A percentile compares a stretch with the other conserved stretches of the same genome.
Evolutionary conservation across 2,329 filamentous ascomycete species (phyloP).

Genomic region (Paracoccidioides brasiliensis): DNA sequence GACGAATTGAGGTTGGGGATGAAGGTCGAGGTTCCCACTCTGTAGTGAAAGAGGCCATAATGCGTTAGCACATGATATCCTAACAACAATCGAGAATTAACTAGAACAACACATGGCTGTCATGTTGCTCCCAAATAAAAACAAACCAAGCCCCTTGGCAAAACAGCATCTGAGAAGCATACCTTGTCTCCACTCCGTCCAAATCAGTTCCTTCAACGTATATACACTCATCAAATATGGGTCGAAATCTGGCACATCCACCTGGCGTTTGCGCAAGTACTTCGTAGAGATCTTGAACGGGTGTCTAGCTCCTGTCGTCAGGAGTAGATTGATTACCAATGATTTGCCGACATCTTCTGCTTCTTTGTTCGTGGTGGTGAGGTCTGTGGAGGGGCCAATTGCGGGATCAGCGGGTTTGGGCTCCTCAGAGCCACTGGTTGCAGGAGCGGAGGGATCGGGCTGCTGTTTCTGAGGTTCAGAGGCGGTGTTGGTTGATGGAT

Average conservation of each 20-base stretch:
- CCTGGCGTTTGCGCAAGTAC: constrained; percentile 69
- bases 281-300: constrained; percentile 82
- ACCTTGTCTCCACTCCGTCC: constrained; percentile 79
- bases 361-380: constrained; percentile 15
- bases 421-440: not conserved
- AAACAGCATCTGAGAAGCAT: constrained; percentile 11
- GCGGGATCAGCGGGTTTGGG: constrained; percentile 1
- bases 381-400: constrained; percentile 1
- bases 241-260: constrained; percentile 62
- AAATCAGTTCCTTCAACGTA: constrained; percentile 84
- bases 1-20: constrained; percentile 74
- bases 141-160: too few species aligned
- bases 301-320: constrained; percentile 70
- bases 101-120: not conserved
- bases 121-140: not conserved
- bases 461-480: not conserved
- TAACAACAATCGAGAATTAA: not conserved
- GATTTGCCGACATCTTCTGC: constrained; percentile 25
- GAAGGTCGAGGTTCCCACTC: constrained; percentile 81
- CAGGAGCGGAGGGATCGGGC: constrained; percentile 1
- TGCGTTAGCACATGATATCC: not conserved
- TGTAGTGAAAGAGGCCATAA: constrained; percentile 13
- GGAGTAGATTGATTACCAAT: constrained; percentile 59
- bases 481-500: not conserved
- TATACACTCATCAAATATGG: constrained; percentile 87